phyloP scores from a whole-genome alignment of 805 yeast genomes.

The Nakazawaea sp. region DNA sequence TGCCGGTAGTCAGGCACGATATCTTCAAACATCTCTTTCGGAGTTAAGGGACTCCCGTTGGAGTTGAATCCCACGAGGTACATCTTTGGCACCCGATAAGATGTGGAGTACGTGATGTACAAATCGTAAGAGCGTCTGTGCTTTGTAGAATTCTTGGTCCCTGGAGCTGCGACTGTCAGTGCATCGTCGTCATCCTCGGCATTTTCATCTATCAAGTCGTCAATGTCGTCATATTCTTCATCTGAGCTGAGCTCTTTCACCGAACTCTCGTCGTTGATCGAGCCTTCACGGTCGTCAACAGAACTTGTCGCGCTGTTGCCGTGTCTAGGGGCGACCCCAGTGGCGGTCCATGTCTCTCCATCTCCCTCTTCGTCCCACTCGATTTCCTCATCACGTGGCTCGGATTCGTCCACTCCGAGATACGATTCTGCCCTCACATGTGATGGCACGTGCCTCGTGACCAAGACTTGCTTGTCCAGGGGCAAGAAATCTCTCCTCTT shows the following conservation, averaged over 20 bases:
- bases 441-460: slow-evolving; percentile 87
- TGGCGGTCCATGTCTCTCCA: slow-evolving; percentile 55
- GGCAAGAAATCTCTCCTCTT: slow-evolving; percentile 71
- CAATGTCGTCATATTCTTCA: slow-evolving; percentile 33
- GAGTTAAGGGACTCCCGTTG: slow-evolving; percentile 80
- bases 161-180: slow-evolving; percentile 27
- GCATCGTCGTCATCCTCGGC: slow-evolving; percentile 37
- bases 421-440: slow-evolving; percentile 60
- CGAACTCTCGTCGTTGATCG: slow-evolving; percentile 13
- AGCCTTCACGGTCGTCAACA: slow-evolving; percentile 9
- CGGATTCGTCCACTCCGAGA: slow-evolving; percentile 35
- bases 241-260: slow-evolving; percentile 24
- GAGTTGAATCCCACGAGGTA: slow-evolving; percentile 82
- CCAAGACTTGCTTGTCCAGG: slow-evolving; percentile 75
- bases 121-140: slow-evolving; percentile 71
- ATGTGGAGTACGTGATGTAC: slow-evolving; percentile 88
- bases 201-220: slow-evolving; percentile 27
- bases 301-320: slow-evolving; percentile 1
- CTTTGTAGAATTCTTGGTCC: slow-evolving; percentile 23
- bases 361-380: slow-evolving; percentile 25
- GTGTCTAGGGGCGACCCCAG: slow-evolving; percentile 19
- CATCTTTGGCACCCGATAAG: slow-evolving; percentile 93
- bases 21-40: slow-evolving; percentile 91
- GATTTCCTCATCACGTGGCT: slow-evolving; percentile 26
- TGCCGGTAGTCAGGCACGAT: slow-evolving; percentile 87